Evolutionary conservation across 768 basidiomycete species (phyloP).

Genomic region (Floccularia luteovirens): DNA sequence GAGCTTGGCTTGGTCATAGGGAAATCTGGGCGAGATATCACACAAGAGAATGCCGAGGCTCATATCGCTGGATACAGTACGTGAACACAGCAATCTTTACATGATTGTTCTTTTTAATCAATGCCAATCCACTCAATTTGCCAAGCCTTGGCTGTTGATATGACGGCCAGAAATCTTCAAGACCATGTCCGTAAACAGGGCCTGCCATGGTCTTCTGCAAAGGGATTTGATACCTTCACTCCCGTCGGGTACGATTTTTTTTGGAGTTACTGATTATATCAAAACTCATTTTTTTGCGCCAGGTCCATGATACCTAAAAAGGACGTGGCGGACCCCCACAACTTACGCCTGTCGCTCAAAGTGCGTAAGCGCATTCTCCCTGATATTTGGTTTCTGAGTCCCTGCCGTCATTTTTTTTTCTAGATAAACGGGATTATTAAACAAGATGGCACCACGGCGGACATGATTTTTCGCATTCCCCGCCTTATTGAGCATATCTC

Average conservation of each 20-base stretch:
- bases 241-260: conserved; percentile 63
- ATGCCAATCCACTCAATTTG: conserved; percentile 1
- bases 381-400: no score
- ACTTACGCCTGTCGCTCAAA: conserved; percentile 72
- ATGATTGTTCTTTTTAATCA: no score
- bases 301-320: conserved; percentile 80
- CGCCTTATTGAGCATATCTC: conserved; percentile 85
- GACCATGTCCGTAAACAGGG: conserved; percentile 88
- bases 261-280: conserved; percentile 5
- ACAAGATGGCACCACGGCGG: conserved; percentile 77
- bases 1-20: conserved; percentile 98
- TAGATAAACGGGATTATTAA: conserved; percentile 81
- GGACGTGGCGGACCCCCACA: conserved; percentile 60
- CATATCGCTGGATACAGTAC: conserved; percentile 91
- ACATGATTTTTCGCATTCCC: conserved; percentile 93
- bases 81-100: conserved; percentile 11
- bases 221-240: conserved; percentile 96
- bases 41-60: conserved; percentile 58
- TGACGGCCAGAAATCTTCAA: conserved; percentile 95
- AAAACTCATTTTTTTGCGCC: conserved; percentile 25
- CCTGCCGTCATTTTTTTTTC: not conserved
- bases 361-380: conserved; percentile 21
- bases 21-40: conserved; percentile 77
- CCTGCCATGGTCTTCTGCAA: conserved; percentile 95
- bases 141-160: conserved; percentile 86